Conservation (phyloP, 2,329 filamentous ascomycete genomes). For the Xylaria sp. region DNA sequence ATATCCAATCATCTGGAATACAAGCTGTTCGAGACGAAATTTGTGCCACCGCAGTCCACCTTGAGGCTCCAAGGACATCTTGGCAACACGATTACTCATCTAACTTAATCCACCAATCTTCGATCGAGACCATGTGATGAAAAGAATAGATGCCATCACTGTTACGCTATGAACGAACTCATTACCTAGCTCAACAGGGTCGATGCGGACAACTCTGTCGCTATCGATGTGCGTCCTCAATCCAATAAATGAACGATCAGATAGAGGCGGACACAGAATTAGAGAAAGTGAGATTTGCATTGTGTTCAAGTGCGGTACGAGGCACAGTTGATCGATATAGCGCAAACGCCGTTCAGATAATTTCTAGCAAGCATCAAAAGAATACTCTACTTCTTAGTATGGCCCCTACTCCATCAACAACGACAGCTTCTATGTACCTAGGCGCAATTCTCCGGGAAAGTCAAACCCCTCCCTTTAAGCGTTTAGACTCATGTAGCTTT, state of each 20-base stretch:
- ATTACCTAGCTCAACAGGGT: background rate
- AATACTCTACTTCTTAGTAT: background rate
- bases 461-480: background rate
- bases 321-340: background rate
- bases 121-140: background rate
- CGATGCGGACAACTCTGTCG: background rate
- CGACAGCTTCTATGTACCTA: background rate
- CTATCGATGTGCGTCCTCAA: background rate
- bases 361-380: background rate
- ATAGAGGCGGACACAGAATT: background rate
- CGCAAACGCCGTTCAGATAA: background rate
- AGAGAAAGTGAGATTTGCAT: too few species aligned
- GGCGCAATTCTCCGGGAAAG: too few species aligned
- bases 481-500: background rate
- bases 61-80: too few species aligned
- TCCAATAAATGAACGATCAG: background rate
- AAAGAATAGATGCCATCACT: background rate
- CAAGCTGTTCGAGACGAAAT: background rate
- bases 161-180: background rate
- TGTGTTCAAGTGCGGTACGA: background rate
- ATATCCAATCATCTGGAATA: background rate
- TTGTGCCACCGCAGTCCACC: background rate
- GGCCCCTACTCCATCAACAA: background rate
- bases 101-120: background rate
- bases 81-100: background rate